Base-by-base conservation (phyloP, 305 asterid genomes). In the Rubia occidens region DNA sequence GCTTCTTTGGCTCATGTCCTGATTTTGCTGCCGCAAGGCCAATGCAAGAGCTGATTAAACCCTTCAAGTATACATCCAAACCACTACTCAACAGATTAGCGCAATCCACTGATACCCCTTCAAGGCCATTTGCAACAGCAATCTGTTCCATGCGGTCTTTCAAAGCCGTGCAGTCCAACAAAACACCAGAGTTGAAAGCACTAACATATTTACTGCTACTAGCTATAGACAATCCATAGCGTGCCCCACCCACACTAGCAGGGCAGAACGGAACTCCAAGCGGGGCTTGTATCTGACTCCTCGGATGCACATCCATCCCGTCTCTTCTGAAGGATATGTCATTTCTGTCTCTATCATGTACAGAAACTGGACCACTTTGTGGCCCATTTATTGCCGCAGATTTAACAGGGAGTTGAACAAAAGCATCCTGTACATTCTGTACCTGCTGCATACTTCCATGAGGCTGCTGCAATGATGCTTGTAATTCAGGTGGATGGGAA, bases 71-170 rank as follows among this genome's bases (percentile, higher is more conserved):
- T 65, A 85, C 73, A 75, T 90, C 91, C 74, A 88, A 75, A 72
- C 96, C 89, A 68, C 81, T 86, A 84, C 85, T 90, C 71, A 90
- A 69, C 74, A 85, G 58, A 69, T 81, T 84, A 78, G 96, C 90
- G 74, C 89, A 88, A 71, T 90, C 93, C 68, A 73, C n/a, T 8
- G 96, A 83, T 67, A 86, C 89, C 76, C 97, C 95, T 81, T 88
- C 92, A 75, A 90, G 86, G 77, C 90, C 90, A 69, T 83, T 84
- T 17, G 79, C 24, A 44, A 75, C 68, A 71, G 91, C 88, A 71
- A 90, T 85, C 69, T 87, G 89, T 82, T 85, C 91, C 95, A 90
- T 88, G 26, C 83, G 77, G 77, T 87, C 96, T 83, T 83, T 84
- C 77, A 90, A 77, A 35, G 78, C 73, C 55, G 69, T 69, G 58